Conservation (phyloP, 345 rosid genomes). For the Angophora floribunda region DNA sequence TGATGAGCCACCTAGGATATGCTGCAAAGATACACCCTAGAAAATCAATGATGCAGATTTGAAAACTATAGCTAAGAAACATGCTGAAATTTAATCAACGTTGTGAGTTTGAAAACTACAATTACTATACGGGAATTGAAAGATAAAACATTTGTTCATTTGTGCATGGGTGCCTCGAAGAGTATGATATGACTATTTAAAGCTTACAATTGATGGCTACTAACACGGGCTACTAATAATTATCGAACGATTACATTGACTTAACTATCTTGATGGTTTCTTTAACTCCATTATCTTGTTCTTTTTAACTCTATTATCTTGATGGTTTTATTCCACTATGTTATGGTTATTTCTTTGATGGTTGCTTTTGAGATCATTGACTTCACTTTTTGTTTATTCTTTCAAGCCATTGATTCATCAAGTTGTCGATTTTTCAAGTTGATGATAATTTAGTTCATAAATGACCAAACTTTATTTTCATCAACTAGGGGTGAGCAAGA, state of each 20-base stretch:
- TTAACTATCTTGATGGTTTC: background rate
- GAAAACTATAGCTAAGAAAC: background rate
- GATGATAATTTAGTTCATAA: background rate
- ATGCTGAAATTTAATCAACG: background rate
- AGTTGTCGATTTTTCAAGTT: background rate
- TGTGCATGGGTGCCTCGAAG: background rate
- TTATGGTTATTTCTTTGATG: background rate
- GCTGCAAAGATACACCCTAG: background rate
- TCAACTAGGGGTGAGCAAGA: background rate
- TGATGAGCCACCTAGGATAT: background rate
- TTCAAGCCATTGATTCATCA: background rate
- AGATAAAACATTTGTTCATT: too few relatives aligned
- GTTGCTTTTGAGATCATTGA: fast-evolving
- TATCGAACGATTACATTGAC: background rate
- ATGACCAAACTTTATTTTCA: background rate
- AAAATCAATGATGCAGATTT: background rate
- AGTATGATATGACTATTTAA: background rate
- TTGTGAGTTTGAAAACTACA: background rate
- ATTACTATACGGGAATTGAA: too few relatives aligned
- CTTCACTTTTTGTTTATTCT: background rate
- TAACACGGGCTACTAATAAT: fast-evolving
- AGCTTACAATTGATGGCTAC: background rate
- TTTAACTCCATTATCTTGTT: background rate
- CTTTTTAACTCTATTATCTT: background rate
- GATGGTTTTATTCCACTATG: background rate